Percentiles rank a stretch among this genome's conserved stretches.
Evolutionary conservation across 1,284 basidiomycete genomes (phyloP).

Genomic region (Xerocomus amazonicus): DNA sequence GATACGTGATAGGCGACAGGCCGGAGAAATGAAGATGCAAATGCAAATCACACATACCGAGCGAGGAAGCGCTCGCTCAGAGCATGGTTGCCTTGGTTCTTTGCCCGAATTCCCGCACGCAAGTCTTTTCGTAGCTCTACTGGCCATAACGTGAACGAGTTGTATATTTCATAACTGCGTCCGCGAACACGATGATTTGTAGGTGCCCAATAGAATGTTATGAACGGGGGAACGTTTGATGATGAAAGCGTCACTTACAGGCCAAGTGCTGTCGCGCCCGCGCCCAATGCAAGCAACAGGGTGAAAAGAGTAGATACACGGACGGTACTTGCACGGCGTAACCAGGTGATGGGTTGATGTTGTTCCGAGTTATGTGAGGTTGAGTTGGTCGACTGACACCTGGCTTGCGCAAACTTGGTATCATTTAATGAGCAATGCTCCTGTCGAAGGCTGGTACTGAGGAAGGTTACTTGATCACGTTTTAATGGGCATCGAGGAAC

Average conservation of each 20-base stretch:
- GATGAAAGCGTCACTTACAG: constrained; percentile 40
- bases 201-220: not conserved
- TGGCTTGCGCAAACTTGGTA: constrained; percentile 2
- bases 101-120: constrained; percentile 61
- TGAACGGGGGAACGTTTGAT: not conserved
- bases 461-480: not conserved
- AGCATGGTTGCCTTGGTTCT: constrained; percentile 55
- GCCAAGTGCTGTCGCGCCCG: constrained; percentile 50
- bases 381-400: constrained; percentile 9
- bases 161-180: constrained; percentile 60
- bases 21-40: too few relatives aligned
- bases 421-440: not conserved
- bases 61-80: constrained; percentile 52
- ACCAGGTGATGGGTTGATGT: constrained; percentile 7
- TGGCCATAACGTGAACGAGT: constrained; percentile 57
- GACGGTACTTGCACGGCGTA: constrained; percentile 15
- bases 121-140: constrained; percentile 58
- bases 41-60: constrained; percentile 41
- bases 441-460: not conserved
- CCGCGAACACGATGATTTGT: not conserved
- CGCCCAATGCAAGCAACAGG: constrained; percentile 46
- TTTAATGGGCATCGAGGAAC: not conserved
- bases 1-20: not conserved
- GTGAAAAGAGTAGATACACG: constrained; percentile 45
- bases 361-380: constrained; percentile 1